A percentile compares a stretch with the other conserved stretches of the same genome.
phyloP scores from a whole-genome alignment of 2,329 filamentous ascomycete species.

The Biscogniauxia marginata region DNA sequence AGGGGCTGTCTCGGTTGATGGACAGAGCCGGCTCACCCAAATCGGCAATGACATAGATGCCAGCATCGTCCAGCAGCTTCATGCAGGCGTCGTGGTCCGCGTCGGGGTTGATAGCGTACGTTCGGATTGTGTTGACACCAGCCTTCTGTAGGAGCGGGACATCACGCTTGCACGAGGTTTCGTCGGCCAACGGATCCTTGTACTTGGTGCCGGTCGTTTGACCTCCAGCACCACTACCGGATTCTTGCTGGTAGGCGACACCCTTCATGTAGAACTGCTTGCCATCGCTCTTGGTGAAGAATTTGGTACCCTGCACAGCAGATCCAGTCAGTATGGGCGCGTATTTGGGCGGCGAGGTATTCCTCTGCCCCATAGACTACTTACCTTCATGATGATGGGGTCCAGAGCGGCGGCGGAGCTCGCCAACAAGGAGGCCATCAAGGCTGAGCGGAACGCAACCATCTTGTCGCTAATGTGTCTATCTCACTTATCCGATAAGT shows the following conservation, averaged over 20 bases:
- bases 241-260: slow-evolving; percentile 74
- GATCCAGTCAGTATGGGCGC: slow-evolving; percentile 3
- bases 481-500: background rate
- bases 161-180: slow-evolving; percentile 64
- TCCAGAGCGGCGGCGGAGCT: slow-evolving; percentile 27
- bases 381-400: slow-evolving; percentile 34
- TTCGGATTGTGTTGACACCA: slow-evolving; percentile 72
- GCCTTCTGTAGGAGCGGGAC: slow-evolving; percentile 66
- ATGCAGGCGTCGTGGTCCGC: slow-evolving; percentile 69
- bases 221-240: slow-evolving; percentile 42
- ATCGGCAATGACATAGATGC: slow-evolving; percentile 78
- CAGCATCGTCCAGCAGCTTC: slow-evolving; percentile 64
- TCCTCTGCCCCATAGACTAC: slow-evolving; percentile 1
- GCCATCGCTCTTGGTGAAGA: slow-evolving; percentile 66
- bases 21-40: slow-evolving; percentile 67
- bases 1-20: slow-evolving; percentile 66
- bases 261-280: slow-evolving; percentile 62
- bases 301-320: slow-evolving; percentile 38
- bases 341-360: background rate
- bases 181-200: slow-evolving; percentile 67
- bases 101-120: slow-evolving; percentile 71
- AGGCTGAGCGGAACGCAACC: slow-evolving; percentile 30
- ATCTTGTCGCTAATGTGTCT: slow-evolving; percentile 21
- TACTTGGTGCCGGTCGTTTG: slow-evolving; percentile 46
- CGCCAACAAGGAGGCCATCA: slow-evolving; percentile 29